Evolutionary conservation across 768 basidiomycete species (phyloP).

Genomic region (Collybia nuda): DNA sequence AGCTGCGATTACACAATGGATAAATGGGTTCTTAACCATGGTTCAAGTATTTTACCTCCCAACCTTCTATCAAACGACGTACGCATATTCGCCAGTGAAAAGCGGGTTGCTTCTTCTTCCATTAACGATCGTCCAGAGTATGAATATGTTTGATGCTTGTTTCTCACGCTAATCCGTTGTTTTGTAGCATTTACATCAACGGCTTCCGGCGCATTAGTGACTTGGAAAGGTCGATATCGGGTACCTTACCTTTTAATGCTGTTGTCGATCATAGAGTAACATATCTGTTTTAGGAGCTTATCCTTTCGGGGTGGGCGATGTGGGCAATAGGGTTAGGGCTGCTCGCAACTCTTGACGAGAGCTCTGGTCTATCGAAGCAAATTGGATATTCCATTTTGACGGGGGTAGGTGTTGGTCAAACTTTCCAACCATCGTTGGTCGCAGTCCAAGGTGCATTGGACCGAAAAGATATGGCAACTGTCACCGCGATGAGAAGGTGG

Average conservation of each 20-base stretch:
- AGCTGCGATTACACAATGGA: conserved; percentile 50
- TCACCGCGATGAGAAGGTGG: conserved; percentile 18
- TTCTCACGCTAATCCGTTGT: not conserved
- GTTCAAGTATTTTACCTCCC: conserved; percentile 59
- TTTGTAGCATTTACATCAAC: conserved; percentile 12
- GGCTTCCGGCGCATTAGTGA: conserved; percentile 43
- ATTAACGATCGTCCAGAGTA: conserved; percentile 52
- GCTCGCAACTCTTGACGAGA: conserved; percentile 14
- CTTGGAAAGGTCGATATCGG: conserved; percentile 49
- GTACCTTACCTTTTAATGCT: conserved; percentile 16
- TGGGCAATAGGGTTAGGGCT: conserved; percentile 20
- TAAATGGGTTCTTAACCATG: conserved; percentile 45
- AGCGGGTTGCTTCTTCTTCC: conserved; percentile 58
- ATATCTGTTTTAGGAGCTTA: conserved; percentile 12
- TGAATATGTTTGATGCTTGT: not conserved
- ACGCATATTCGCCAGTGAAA: conserved; percentile 53
- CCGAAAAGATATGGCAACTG: conserved; percentile 21
- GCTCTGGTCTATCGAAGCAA: conserved; percentile 14
- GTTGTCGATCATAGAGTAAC: not conserved
- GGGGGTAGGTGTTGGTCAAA: conserved; percentile 20
- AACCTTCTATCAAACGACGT: conserved; percentile 56
- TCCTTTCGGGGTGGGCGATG: conserved; percentile 18
- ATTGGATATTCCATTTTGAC: conserved; percentile 17
- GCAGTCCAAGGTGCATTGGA: conserved; percentile 19
- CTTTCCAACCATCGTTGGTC: conserved; percentile 20